A percentile compares a stretch with the other conserved stretches of the same genome.
Conservation (phyloP, 2,329 filamentous ascomycete genomes). For the Colletotrichum caudatum region DNA sequence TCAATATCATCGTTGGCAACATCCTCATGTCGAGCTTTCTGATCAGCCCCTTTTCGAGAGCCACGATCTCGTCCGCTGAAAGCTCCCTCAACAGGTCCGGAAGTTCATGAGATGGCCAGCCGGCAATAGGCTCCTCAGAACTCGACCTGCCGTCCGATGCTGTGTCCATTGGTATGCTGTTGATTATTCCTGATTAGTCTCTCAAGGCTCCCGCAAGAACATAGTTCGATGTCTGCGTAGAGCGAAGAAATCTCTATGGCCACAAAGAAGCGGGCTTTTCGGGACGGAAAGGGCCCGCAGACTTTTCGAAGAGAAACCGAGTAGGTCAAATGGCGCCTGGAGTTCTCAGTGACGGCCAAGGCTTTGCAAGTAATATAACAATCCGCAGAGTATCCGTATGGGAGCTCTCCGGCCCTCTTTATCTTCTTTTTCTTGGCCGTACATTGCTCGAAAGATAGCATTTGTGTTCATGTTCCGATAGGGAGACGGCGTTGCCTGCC, state of each 20-base stretch:
- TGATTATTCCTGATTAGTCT: not conserved
- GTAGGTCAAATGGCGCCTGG: not conserved
- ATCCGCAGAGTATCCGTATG: too few relatives aligned
- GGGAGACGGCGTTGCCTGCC: too few relatives aligned
- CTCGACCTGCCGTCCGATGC: constrained; percentile 4
- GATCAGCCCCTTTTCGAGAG: constrained; percentile 67
- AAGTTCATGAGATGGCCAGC: not conserved
- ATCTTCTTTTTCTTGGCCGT: not conserved
- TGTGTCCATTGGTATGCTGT: not conserved
- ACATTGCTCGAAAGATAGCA: not conserved
- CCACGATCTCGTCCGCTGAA: constrained; percentile 43
- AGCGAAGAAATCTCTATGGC: not conserved
- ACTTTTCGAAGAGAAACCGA: not conserved
- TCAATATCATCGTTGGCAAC: constrained; percentile 75
- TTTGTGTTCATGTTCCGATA: not conserved
- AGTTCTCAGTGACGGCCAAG: too few relatives aligned
- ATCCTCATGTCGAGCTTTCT: constrained; percentile 73
- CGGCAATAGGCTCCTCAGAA: not conserved
- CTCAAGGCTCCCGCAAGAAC: not conserved
- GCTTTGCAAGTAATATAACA: not conserved
- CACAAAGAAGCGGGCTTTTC: not conserved
- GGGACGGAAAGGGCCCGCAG: not conserved
- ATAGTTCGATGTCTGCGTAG: not conserved
- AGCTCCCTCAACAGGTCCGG: constrained; percentile 22
- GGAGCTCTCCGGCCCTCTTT: not conserved